Percentiles rank a stretch among this genome's conserved stretches.
Conservation (phyloP, 108 stramenopile species). For the Stephanodiscus minutulus region DNA sequence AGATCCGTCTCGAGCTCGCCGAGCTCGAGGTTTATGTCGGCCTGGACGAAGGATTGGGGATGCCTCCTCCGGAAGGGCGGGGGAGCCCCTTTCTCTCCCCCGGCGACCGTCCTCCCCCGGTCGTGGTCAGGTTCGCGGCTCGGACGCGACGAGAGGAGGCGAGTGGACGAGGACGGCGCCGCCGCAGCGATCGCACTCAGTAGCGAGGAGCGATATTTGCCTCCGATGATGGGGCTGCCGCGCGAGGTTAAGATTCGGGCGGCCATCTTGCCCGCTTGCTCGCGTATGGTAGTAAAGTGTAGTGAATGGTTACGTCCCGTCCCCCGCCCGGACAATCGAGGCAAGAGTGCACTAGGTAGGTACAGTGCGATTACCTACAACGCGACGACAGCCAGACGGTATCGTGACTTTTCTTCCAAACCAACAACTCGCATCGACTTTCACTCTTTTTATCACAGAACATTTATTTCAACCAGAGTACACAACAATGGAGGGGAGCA, state of each 20-base stretch:
- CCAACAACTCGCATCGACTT: too few relatives aligned
- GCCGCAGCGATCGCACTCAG: not conserved
- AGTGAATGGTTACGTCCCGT: too few relatives aligned
- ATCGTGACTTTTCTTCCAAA: too few relatives aligned
- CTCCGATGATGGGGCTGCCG: not conserved
- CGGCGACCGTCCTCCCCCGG: too few relatives aligned
- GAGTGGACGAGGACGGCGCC: slow-evolving; percentile 1
- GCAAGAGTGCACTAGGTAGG: too few relatives aligned
- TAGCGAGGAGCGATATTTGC: not conserved
- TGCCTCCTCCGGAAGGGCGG: slow-evolving; percentile 1
- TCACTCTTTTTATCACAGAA: too few relatives aligned
- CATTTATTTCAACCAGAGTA: not conserved
- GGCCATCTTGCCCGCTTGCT: slow-evolving; percentile 4
- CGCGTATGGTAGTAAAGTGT: too few relatives aligned
- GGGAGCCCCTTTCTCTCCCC: not conserved
- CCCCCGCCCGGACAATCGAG: too few relatives aligned
- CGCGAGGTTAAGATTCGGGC: slow-evolving; percentile 5
- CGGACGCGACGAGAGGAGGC: slow-evolving; percentile 15
- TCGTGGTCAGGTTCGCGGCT: not conserved
- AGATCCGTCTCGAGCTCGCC: slow-evolving; percentile 42
- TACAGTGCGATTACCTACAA: too few relatives aligned
- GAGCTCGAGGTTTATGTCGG: slow-evolving; percentile 36
- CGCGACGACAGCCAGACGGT: not conserved
- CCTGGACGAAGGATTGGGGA: slow-evolving; percentile 46
- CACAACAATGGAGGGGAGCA: slow-evolving; percentile 4